A percentile compares a stretch with the other conserved stretches of the same genome.
phyloP scores from a whole-genome alignment of 805 yeast species.

The Saccharomyces jurei region DNA sequence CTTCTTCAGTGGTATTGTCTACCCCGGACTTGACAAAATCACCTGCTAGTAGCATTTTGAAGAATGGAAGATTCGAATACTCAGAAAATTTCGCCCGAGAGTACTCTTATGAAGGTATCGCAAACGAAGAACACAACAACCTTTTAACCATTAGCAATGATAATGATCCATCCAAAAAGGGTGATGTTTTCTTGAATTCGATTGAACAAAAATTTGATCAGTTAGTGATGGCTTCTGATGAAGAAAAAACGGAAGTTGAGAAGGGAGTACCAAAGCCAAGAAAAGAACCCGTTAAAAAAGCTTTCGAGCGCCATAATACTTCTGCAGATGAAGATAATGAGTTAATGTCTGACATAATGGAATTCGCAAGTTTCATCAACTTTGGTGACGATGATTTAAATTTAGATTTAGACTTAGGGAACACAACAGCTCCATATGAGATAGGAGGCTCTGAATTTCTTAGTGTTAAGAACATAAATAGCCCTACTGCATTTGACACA shows the following conservation, averaged over 20 bases:
- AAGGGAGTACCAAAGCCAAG: neutral
- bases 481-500: neutral
- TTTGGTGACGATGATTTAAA: slow-evolving; percentile 38
- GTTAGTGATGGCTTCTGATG: slow-evolving; percentile 15
- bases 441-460: neutral
- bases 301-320: neutral
- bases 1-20: slow-evolving; percentile 22
- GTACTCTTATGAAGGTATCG: neutral
- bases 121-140: neutral
- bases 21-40: slow-evolving; percentile 33
- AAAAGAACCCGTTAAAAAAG: neutral
- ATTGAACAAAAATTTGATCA: slow-evolving; percentile 24
- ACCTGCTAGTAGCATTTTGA: slow-evolving; percentile 32
- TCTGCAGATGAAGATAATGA: slow-evolving; percentile 25
- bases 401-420: slow-evolving; percentile 20
- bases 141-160: neutral
- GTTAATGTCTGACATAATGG: slow-evolving; percentile 35
- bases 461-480: neutral
- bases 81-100: slow-evolving; percentile 13
- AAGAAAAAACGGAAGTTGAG: slow-evolving; percentile 3
- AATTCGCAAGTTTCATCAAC: slow-evolving; percentile 39
- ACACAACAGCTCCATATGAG: neutral
- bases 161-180: neutral
- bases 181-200: slow-evolving; percentile 4
- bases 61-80: slow-evolving; percentile 28